A percentile compares a stretch with the other conserved stretches of the same genome.
Conservation (phyloP, 225 moss, liverwort and hornwort genomes). For the Marchantia paleacea region DNA sequence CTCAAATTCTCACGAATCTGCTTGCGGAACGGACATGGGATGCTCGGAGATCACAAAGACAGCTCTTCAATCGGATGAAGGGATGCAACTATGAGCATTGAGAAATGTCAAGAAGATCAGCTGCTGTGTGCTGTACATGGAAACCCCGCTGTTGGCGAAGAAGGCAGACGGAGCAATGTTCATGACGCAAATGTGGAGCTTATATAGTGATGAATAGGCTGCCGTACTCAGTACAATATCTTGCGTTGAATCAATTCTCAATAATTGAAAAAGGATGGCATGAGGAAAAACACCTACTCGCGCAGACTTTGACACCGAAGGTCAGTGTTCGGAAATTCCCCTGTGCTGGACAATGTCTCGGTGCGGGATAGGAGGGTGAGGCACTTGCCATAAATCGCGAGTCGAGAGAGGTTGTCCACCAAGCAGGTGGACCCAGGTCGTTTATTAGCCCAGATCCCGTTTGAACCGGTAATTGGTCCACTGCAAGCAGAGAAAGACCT, state of each 20-base stretch:
- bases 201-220: slow-evolving; percentile 1
- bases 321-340: background rate
- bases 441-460: background rate
- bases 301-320: background rate
- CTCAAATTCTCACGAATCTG: background rate
- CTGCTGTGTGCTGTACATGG: background rate
- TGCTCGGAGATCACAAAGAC: background rate
- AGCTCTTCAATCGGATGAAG: background rate
- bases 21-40: background rate
- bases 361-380: background rate
- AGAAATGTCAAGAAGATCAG: background rate
- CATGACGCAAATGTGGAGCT: background rate
- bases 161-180: background rate
- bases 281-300: background rate
- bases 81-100: background rate
- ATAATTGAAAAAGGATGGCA: background rate
- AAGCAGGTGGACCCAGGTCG: too few species aligned
- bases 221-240: background rate
- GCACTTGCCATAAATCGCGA: background rate
- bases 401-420: background rate
- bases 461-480: too few species aligned
- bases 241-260: background rate
- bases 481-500: too few species aligned
- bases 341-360: background rate
- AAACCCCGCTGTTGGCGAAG: background rate